phyloP scores from a whole-genome alignment of 257 asterid genomes.

The Solanum peruvianum region DNA sequence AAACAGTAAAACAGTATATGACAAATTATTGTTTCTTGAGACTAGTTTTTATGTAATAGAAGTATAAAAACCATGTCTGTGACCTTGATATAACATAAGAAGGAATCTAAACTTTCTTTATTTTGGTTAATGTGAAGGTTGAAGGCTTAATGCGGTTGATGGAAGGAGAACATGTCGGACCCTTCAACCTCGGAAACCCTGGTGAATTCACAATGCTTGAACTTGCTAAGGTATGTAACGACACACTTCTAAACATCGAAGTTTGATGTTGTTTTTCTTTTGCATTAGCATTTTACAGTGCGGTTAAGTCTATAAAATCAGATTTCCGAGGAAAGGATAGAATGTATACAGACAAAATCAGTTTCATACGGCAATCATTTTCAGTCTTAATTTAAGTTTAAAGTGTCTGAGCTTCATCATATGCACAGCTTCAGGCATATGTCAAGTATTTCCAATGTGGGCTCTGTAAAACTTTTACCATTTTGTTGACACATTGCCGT shows the following conservation, averaged over 20 bases:
- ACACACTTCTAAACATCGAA: not conserved
- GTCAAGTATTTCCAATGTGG: not conserved
- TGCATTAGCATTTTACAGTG: not conserved
- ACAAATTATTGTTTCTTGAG: too few relatives aligned
- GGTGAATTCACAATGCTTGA: constrained; percentile 98
- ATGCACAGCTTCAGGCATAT: not conserved
- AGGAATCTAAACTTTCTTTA: not conserved
- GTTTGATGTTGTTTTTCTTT: not conserved
- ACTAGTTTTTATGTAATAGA: too few relatives aligned
- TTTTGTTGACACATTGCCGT: not conserved
- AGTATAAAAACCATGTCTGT: not conserved
- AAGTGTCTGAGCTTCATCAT: not conserved
- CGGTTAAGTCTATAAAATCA: not conserved
- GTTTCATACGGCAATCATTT: not conserved
- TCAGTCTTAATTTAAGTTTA: not conserved
- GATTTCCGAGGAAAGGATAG: not conserved
- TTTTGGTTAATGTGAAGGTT: constrained; percentile 29
- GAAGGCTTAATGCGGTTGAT: constrained; percentile 91
- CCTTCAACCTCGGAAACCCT: constrained; percentile 94
- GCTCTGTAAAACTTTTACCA: not conserved
- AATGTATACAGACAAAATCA: too few relatives aligned
- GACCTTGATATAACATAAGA: not conserved
- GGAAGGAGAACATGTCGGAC: constrained; percentile 99
- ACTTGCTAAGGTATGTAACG: constrained; percentile 67
- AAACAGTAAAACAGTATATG: not conserved